Conservation (phyloP, 2,329 filamentous ascomycete species). For the Neofusicoccum kwambonambiense region DNA sequence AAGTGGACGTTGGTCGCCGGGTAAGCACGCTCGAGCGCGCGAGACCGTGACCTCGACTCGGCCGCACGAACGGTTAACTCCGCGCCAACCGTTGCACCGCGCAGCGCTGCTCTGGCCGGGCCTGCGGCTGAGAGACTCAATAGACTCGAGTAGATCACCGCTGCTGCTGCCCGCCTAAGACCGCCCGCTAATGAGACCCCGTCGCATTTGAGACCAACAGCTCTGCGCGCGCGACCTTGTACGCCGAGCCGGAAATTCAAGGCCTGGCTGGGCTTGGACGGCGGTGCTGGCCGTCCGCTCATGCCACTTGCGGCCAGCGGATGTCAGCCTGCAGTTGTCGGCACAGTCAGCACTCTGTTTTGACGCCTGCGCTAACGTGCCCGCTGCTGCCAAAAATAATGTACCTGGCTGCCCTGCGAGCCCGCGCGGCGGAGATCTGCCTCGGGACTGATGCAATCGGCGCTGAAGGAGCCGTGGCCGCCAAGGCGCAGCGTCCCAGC, state of each 20-base stretch:
- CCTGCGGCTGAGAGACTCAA: background rate
- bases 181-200: no score
- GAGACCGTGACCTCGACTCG: background rate
- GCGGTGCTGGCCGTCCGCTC: background rate
- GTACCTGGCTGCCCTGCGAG: background rate
- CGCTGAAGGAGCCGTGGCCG: background rate
- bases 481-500: background rate
- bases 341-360: constrained; percentile 19
- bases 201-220: no score
- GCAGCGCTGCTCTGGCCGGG: no score
- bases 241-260: background rate
- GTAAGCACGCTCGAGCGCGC: background rate
- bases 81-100: background rate
- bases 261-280: no score
- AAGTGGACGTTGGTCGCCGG: background rate
- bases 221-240: no score
- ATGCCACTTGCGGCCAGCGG: background rate
- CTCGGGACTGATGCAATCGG: background rate
- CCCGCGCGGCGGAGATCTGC: background rate
- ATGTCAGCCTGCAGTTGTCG: constrained; percentile 8
- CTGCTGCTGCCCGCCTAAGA: background rate
- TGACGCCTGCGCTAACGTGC: constrained; percentile 14
- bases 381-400: constrained; percentile 15
- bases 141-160: background rate
- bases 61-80: background rate